Percentiles rank a stretch among this genome's conserved stretches.
These are phyloP conservation scores for Datura wrightii DNA, from an alignment of 257 asterid genomes.

Conservation along the genomic window DNA sequence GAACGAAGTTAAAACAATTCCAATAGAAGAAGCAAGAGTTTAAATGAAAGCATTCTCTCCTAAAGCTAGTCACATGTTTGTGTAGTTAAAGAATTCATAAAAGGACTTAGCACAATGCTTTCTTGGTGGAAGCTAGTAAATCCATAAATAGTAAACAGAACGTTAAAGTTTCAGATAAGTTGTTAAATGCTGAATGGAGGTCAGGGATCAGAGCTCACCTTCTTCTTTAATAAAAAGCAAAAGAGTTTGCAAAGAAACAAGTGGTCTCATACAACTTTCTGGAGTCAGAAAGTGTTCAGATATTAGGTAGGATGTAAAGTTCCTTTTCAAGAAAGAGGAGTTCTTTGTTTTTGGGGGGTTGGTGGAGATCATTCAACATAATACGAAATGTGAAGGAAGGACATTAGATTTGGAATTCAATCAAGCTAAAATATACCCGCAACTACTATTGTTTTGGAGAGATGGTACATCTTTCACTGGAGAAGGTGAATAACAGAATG, in stretches of 20 bases:
- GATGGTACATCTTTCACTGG: background rate
- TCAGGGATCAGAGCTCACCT: background rate
- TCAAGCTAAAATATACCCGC: background rate
- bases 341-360: background rate
- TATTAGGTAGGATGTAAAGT: slow-evolving; percentile 18
- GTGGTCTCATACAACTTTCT: slow-evolving; percentile 24
- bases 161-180: background rate
- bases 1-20: background rate
- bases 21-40: background rate
- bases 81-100: background rate
- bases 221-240: background rate
- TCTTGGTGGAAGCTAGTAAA: slow-evolving; percentile 24
- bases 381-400: slow-evolving; percentile 18
- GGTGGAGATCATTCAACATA: slow-evolving; percentile 10
- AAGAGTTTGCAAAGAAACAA: slow-evolving; percentile 15
- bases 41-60: slow-evolving; percentile 16
- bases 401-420: background rate
- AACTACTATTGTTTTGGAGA: background rate
- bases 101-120: background rate
- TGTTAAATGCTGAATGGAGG: background rate
- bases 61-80: background rate
- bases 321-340: background rate
- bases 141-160: background rate
- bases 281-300: slow-evolving; percentile 2
- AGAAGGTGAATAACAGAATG: background rate